Percentiles rank a stretch among this genome's conserved stretches.
These are phyloP conservation scores for Aspergillus sp. DNA, from an alignment of 2,329 filamentous ascomycete species.

Conservation along the genomic window DNA sequence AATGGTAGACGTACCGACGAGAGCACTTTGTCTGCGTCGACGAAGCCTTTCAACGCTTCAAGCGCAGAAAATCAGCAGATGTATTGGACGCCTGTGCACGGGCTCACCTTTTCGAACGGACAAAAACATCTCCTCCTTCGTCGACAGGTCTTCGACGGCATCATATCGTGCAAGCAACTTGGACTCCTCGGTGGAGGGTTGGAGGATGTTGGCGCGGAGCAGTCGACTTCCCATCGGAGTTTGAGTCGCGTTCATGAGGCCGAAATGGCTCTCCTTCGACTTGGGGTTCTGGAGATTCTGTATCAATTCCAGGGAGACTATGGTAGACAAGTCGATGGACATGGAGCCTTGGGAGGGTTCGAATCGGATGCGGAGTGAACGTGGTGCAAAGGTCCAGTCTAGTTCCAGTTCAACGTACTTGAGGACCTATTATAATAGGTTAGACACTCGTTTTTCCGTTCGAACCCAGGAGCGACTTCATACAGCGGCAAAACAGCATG, in stretches of 20 bases:
- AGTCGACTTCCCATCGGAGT: conserved; percentile 88
- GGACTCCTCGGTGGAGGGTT: conserved; percentile 72
- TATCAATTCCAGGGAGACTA: conserved; percentile 82
- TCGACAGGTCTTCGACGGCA: conserved; percentile 76
- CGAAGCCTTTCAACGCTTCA: conserved; percentile 67
- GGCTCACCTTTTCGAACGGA: conserved; percentile 64
- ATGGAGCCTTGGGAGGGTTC: conserved; percentile 87
- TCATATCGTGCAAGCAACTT: conserved; percentile 73
- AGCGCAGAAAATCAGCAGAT: background rate
- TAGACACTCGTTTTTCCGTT: background rate
- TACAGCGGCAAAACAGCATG: conserved; percentile 83
- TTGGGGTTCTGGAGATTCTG: conserved; percentile 77
- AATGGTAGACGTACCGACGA: conserved; percentile 57
- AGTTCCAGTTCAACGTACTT: conserved; percentile 75
- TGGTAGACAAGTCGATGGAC: conserved; percentile 91
- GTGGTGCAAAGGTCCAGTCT: conserved; percentile 65
- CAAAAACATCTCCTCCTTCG: conserved; percentile 81
- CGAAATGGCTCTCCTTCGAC: conserved; percentile 79
- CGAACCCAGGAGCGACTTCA: conserved; percentile 24
- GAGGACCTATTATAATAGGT: conserved; percentile 57
- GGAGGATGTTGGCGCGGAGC: conserved; percentile 79
- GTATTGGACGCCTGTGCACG: too few relatives aligned
- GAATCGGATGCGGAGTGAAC: conserved; percentile 82
- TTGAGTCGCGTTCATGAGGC: conserved; percentile 76
- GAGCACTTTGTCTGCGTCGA: conserved; percentile 76